phyloP scores from a whole-genome alignment of 306 rosid genomes.

The Chamaecrista fasciculata region DNA sequence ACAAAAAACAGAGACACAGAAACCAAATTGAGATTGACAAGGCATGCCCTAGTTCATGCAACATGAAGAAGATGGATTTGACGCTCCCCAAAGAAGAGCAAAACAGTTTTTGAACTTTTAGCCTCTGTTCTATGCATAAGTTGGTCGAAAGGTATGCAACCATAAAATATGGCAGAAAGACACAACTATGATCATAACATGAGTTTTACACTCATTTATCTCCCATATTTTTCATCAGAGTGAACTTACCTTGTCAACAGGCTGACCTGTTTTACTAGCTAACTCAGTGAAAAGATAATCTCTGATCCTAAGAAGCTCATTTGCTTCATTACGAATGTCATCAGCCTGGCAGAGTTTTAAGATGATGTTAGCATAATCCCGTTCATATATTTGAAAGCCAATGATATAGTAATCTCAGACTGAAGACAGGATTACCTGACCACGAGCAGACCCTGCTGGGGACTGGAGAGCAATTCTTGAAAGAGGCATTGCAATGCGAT shows the following conservation, averaged over 20 bases:
- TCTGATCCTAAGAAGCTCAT: conserved; percentile 81
- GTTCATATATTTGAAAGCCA: not conserved
- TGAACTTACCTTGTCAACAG: conserved; percentile 75
- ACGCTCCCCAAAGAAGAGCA: conserved; percentile 22
- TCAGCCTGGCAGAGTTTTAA: conserved; percentile 61
- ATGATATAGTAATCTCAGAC: conserved; percentile 18
- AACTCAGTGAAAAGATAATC: conserved; percentile 74
- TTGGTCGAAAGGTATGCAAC: not conserved
- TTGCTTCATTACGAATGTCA: conserved; percentile 85
- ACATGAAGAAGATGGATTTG: not conserved
- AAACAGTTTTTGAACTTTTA: not conserved
- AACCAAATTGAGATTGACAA: conserved; percentile 6
- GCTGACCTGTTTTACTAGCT: conserved; percentile 80
- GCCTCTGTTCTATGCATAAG: not conserved
- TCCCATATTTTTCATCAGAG: conserved; percentile 20
- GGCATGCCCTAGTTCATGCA: conserved; percentile 15
- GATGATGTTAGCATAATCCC: conserved; percentile 24
- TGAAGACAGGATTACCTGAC: conserved; percentile 61
- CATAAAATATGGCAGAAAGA: not conserved
- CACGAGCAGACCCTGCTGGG: conserved; percentile 94
- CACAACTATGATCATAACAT: not conserved
- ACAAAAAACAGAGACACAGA: conserved; percentile 17
- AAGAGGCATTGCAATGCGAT: conserved; percentile 81
- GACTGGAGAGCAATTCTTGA: conserved; percentile 77
- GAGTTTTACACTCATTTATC: conserved; percentile 7